A percentile compares a stretch with the other conserved stretches of the same genome.
Conservation (phyloP, 1,284 basidiomycete genomes). For the Sporisorium iseilematis-ciliati region DNA sequence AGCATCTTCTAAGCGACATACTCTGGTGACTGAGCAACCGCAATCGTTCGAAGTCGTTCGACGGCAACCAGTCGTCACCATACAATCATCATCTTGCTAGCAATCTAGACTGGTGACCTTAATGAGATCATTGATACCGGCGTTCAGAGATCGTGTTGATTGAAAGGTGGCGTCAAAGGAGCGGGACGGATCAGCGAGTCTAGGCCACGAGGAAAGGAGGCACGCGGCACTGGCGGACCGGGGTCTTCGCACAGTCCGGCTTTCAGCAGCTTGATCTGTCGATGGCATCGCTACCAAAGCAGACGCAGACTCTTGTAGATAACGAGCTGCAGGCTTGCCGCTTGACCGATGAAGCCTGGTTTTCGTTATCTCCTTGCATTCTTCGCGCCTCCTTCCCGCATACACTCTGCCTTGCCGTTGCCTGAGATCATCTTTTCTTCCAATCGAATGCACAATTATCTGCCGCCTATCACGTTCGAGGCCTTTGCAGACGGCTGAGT, state of each 20-base stretch:
- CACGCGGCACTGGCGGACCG: background rate
- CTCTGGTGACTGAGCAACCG: no score
- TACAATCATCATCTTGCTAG: no score
- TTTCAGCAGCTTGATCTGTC: conserved; percentile 8
- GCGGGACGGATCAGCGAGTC: conserved; percentile 1
- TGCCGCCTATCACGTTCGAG: background rate
- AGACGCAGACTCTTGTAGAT: background rate
- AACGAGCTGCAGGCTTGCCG: conserved; percentile 2
- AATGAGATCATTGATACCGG: no score
- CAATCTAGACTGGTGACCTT: no score
- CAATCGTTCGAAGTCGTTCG: no score
- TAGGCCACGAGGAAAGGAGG: background rate
- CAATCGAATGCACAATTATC: background rate
- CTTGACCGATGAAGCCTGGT: background rate
- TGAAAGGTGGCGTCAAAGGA: background rate
- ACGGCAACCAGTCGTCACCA: no score
- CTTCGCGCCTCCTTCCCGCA: background rate
- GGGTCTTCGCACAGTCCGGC: background rate
- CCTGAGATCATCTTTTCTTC: background rate
- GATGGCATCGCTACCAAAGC: background rate
- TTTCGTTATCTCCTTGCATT: conserved; percentile 16
- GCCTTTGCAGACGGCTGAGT: background rate
- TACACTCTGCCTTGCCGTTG: background rate
- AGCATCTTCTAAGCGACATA: no score
- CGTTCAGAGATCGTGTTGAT: no score